Percentiles rank a stretch among this genome's conserved stretches.
Conservation (phyloP, 2,329 filamentous ascomycete species). For the Neocucurbitaria cava region DNA sequence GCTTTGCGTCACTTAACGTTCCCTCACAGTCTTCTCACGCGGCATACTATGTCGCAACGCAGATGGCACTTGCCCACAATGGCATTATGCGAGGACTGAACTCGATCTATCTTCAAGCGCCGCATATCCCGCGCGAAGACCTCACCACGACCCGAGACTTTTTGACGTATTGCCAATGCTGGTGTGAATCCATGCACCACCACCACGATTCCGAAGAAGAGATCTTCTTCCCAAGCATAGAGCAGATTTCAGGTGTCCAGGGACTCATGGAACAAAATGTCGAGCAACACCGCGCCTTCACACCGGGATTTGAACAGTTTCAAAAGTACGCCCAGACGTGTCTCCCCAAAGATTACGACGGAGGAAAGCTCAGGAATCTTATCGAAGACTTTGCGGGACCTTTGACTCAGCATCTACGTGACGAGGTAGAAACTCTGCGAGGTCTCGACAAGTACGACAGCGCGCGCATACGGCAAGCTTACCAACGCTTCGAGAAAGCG, state of each 20-base stretch:
- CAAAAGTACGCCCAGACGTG: conserved; percentile 27
- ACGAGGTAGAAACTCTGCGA: conserved; percentile 28
- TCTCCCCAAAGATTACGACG: background rate
- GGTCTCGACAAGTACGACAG: conserved; percentile 23
- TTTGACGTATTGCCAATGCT: conserved; percentile 41
- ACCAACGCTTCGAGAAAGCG: conserved; percentile 29
- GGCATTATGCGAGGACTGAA: conserved; percentile 69
- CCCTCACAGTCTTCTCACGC: conserved; percentile 34
- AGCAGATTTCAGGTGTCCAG: conserved; percentile 59
- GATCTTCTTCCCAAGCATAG: conserved; percentile 63
- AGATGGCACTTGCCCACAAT: conserved; percentile 70
- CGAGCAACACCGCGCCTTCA: conserved; percentile 64
- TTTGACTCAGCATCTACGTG: conserved; percentile 23
- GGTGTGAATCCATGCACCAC: conserved; percentile 63
- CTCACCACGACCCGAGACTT: conserved; percentile 57
- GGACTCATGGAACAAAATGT: conserved; percentile 61
- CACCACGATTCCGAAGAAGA: conserved; percentile 69
- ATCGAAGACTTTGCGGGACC: conserved; percentile 25
- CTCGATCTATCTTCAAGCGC: conserved; percentile 66
- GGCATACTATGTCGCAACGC: conserved; percentile 59
- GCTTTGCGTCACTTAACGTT: conserved; percentile 4
- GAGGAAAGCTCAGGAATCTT: conserved; percentile 1
- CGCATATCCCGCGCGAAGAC: conserved; percentile 55
- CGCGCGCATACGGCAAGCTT: conserved; percentile 11
- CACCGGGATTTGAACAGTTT: conserved; percentile 56